Base-by-base conservation (phyloP, 2,329 filamentous ascomycete genomes). In the Ilyonectria destructans region DNA sequence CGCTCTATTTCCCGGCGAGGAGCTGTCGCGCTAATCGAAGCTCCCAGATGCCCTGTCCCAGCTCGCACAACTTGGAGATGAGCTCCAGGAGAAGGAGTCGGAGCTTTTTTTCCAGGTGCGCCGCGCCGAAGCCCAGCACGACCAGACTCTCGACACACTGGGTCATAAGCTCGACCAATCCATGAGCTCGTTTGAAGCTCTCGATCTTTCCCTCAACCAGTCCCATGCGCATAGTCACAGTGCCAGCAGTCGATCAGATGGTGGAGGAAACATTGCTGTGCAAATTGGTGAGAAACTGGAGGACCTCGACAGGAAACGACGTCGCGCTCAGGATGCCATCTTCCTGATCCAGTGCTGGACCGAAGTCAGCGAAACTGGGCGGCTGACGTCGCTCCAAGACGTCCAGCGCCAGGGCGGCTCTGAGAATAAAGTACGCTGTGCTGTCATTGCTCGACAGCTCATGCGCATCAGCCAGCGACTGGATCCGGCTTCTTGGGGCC, bases 281-380 rank as follows among this genome's bases (percentile, higher is more conserved):
- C 94, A 97, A 80, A 98, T 98, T 59, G 96, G 96, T 74, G 95
- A 97, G 83, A 91, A 92, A 77, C 85, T 99, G 12, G 96, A 99
- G 83, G 96, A 98, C 80, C 86, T 99, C 67, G 96, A 99, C 81
- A 90, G 94, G 77, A 97, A 99, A 83, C 87, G 95, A 74, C 92
- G 94, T 78, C 88, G 96, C 67, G 96, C 96, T 35, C 88, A 96
- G 79, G 96, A 99, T 84, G 95, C 96, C 68, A 96, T 93, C 78
- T 98, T 98, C 79, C 83, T 99, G 67, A 95, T 99, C 71, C 93
- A 97, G 79, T 99, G 96, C 84, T 99, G 96, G 96, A 90, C 94
- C 46, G 96, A 98, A 77, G 94, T 99, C 74, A 95, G 92, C 81
- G 95, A 97, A 77, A 92, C 92, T 9, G 96, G 96, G 4, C 91